Percentiles rank a stretch among this genome's conserved stretches.
Evolutionary conservation across 768 basidiomycete genomes (phyloP).

Genomic region (Boletus barrowsii): DNA sequence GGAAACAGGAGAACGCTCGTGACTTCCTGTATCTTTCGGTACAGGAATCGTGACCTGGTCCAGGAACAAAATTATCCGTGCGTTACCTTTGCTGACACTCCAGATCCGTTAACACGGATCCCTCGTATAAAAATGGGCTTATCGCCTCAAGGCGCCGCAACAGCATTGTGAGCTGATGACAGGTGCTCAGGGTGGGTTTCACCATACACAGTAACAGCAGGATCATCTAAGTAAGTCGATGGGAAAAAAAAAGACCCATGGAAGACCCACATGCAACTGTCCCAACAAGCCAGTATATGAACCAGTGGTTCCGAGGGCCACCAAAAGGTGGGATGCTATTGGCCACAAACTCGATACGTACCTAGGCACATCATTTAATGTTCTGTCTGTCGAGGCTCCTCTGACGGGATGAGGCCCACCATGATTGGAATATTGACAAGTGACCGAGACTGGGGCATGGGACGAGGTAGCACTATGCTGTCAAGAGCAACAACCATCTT

Average conservation of each 20-base stretch:
- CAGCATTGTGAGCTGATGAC: not conserved
- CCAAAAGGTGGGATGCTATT: not conserved
- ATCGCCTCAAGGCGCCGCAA: not conserved
- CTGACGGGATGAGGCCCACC: not conserved
- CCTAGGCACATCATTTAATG: not conserved
- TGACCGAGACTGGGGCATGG: not conserved
- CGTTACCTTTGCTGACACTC: not conserved
- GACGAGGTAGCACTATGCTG: not conserved
- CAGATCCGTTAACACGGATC: not conserved
- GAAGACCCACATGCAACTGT: not conserved
- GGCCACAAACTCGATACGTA: not conserved
- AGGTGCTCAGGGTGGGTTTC: not conserved
- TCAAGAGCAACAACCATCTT: not conserved
- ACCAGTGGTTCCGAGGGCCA: not conserved
- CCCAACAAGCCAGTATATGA: too few relatives aligned
- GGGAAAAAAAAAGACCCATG: not conserved
- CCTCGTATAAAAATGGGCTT: not conserved
- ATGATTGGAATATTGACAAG: not conserved
- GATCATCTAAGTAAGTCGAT: not conserved
- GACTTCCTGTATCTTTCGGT: too few relatives aligned
- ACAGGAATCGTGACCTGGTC: too few relatives aligned
- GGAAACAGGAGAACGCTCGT: too few relatives aligned
- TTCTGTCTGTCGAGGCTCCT: not conserved
- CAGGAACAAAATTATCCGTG: not conserved
- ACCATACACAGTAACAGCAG: not conserved